Evolutionary conservation across 2,329 filamentous ascomycete genomes (phyloP), one percentile per base, ranked within the genome.

Genomic region (Didymosphaeria variabile): DNA sequence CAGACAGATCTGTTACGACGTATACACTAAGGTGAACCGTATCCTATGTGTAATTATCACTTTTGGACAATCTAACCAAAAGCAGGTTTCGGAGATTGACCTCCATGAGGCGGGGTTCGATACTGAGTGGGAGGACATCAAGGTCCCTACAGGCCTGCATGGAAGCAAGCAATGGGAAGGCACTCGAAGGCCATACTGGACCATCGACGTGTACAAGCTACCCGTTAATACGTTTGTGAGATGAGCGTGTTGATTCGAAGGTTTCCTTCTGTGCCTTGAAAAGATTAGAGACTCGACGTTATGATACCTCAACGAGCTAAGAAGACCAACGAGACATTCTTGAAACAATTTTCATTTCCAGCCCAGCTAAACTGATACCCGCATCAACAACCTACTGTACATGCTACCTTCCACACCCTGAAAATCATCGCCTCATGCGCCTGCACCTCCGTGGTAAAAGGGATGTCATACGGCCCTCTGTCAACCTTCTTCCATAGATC

Each of bases 1-100:
- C 67, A 59, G 76, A 21, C 76, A 78, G 57, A 76, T 79, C n/a
- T 78, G 75, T 67, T 78, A 79, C 46, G 76, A 79, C 57, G 71
- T 79, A 23, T 79, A 79, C 59, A 78, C 74, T 1, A 78, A 77
- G 69, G 76, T 77, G 63, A 45, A 65, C 59, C 13, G 42, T 40
- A 5, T 17, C 15, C 9, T 3, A 36, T 23, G n/a, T 32, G 9
- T 36, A 9, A 23, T 49, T 15, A 23, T 5, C 7, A 29, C 34
- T 9, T 57, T 54, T 34, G 26, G 26, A 6, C 4, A 34, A 23
- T 9, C 66, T 57, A 65, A 63, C 40, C 12, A n/a, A 17, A 9
- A 9, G 9, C 45, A 76, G 72, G 72, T 77, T 51, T 73, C 75
- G 5, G 75, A 78, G 56, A 78, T 78, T 54, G 74, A 77, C 61